Conservation (phyloP, 345 rosid genomes). For the Nephelium lappaceum region DNA sequence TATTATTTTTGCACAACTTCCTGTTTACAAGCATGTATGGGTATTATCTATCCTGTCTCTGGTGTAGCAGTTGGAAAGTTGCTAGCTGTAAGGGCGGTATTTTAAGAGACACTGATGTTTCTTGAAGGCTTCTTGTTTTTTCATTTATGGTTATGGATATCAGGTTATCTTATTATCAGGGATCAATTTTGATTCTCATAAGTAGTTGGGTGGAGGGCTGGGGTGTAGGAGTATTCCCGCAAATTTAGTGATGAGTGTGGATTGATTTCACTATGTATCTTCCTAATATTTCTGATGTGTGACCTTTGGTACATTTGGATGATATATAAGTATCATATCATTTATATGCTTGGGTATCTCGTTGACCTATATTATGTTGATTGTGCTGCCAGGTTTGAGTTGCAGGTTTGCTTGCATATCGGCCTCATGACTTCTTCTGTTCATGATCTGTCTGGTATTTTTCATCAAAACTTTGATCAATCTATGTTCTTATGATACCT, state of each 20-base stretch:
- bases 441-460: constrained; percentile 56
- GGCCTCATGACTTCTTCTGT: constrained; percentile 60
- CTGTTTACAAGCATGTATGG: neutral
- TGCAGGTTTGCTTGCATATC: constrained; percentile 20
- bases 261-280: neutral
- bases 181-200: neutral
- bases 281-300: neutral
- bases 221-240: neutral
- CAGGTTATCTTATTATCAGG: neutral
- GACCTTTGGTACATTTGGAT: neutral
- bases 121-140: neutral
- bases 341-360: constrained; percentile 8
- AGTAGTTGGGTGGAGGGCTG: neutral
- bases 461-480: constrained; percentile 17
- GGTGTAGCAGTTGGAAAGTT: neutral
- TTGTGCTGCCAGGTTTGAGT: constrained; percentile 32
- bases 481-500: constrained; percentile 9
- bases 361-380: neutral
- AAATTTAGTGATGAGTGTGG: neutral
- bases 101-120: neutral
- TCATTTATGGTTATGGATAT: neutral
- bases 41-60: neutral
- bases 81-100: neutral
- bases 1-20: neutral
- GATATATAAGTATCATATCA: neutral